Percentiles rank a stretch among this genome's conserved stretches.
phyloP scores from a whole-genome alignment of 2,329 filamentous ascomycete genomes.

The Diaporthe nobilis region DNA sequence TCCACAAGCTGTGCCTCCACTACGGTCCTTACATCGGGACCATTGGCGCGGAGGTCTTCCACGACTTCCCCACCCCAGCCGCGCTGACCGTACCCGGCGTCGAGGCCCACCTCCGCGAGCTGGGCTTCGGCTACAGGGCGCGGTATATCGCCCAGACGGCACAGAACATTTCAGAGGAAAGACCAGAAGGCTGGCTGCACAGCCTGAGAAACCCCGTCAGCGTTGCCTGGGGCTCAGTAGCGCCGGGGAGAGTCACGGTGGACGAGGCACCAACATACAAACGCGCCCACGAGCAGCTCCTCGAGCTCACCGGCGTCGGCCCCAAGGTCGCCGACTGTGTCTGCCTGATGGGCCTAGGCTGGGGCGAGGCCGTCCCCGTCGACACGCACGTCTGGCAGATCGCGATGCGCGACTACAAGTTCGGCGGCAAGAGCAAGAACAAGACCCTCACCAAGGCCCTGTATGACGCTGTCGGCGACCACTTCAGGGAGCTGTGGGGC shows the following conservation, averaged over 20 bases:
- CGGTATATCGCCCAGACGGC: constrained; percentile 94
- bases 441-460: constrained; percentile 90
- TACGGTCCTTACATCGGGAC: constrained; percentile 85
- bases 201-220: constrained; percentile 83
- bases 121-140: constrained; percentile 95
- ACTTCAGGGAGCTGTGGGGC: constrained; percentile 92
- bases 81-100: constrained; percentile 81
- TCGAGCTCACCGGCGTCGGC: constrained; percentile 88
- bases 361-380: constrained; percentile 94
- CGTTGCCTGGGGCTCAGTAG: constrained; percentile 63
- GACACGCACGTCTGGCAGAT: constrained; percentile 99
- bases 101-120: constrained; percentile 81
- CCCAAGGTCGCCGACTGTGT: constrained; percentile 98
- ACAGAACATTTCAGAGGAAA: constrained; percentile 76
- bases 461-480: constrained; percentile 91
- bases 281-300: constrained; percentile 83
- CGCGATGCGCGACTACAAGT: constrained; percentile 94
- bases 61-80: constrained; percentile 87
- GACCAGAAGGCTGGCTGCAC: constrained; percentile 82
- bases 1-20: constrained; percentile 88
- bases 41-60: constrained; percentile 79
- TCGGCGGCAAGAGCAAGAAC: constrained; percentile 80
- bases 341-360: constrained; percentile 94
- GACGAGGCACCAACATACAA: constrained; percentile 73
- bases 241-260: constrained; percentile 44